Evolutionary conservation across 208 protist species (phyloP), one percentile per base, ranked within the genome.

Genomic region (Trypanosoma scelopori): DNA sequence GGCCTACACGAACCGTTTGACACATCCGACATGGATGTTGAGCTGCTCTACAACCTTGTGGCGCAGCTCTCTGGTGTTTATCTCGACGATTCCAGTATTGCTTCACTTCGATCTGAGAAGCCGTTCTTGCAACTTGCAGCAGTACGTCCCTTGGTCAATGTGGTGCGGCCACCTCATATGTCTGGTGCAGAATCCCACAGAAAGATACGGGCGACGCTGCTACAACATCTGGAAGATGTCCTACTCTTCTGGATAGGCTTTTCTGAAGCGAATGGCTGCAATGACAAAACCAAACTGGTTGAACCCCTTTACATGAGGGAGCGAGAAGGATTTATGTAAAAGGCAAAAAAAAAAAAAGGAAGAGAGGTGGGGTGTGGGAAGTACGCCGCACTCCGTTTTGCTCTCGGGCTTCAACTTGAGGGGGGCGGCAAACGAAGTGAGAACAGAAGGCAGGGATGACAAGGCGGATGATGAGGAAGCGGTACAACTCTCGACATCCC

Each of bases 181-280:
- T 13, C 7, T 12, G 43, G 56, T 32, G 43, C 51, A 12, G 62
- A 59, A 0, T 59, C 45, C 9, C 57, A 68, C n/a, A 50, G 30
- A 0, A 64, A 71, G 58, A 52, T 47, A 7, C 46, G 80, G 12
- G 43, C 57, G 27, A 12, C 22, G 5, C 63, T 81, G 0, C 45
- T 84, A 5, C 9, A 64, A n/a, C 7, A 32, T 18, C 35, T 62
- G 18, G 87, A 84, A 45, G 52, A 68, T 3, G 52, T 92, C 41
- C 59, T 95, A n/a, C 71, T 95, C 3, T 95, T 95, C 60, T 95
- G 89, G 89, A 90, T 93, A 58, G 89, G 85, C 12, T 71, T 79
- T 62, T 70, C 89, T 18, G 78, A 76, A 5, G 67, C 70, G 3
- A 60, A 64, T 22, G 67, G 73, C 22, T 51, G 69, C 13, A 79